phyloP scores from a whole-genome alignment of 139 green algal species.

The Zygnema cylindricum region DNA sequence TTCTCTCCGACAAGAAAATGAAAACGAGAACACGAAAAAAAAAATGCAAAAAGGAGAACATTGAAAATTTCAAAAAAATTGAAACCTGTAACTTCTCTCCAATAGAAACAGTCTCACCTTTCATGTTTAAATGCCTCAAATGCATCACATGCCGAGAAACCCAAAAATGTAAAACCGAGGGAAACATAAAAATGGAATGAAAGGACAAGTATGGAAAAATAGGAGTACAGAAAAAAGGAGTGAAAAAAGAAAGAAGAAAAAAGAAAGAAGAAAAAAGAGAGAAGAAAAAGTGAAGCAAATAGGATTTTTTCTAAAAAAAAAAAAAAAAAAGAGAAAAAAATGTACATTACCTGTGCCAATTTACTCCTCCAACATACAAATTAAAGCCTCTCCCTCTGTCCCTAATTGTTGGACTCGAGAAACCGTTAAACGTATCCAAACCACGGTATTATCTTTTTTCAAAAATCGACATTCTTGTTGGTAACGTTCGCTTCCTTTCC shows the following conservation, averaged over 20 bases:
- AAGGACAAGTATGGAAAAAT: background rate
- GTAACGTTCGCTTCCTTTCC: background rate
- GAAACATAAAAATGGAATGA: background rate
- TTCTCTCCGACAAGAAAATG: no score
- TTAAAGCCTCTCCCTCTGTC: background rate
- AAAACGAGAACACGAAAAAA: no score
- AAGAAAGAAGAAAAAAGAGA: background rate
- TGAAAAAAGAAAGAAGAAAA: background rate
- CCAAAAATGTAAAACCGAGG: background rate
- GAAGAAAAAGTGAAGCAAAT: background rate
- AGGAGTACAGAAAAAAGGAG: background rate
- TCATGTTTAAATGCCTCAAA: no score
- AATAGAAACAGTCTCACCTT: no score
- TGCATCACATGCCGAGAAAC: no score
- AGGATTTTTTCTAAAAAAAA: no score
- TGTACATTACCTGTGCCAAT: background rate
- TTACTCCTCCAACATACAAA: constrained; percentile 25
- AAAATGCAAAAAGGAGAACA: no score
- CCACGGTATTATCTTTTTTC: background rate
- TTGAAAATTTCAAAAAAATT: no score
- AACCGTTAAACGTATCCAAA: constrained; percentile 9
- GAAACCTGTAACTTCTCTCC: no score
- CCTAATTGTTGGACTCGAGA: background rate
- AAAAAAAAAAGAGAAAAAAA: background rate
- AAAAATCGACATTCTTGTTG: background rate